Evolutionary conservation across 179 eudicot genomes (phyloP).

Genomic region (Heliamphora pulchella): DNA sequence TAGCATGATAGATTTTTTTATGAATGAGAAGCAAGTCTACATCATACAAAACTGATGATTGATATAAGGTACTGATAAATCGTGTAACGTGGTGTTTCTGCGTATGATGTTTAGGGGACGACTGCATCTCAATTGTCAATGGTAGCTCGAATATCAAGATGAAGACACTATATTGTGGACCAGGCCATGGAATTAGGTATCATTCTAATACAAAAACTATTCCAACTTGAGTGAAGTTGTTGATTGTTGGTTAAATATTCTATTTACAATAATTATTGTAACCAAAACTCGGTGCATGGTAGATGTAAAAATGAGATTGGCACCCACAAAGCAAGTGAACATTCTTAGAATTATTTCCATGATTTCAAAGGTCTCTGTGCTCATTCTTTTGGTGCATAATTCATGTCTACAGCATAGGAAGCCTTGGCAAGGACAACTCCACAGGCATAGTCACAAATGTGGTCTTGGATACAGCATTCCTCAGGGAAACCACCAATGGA

Average conservation of each 20-base stretch:
- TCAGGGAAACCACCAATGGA: slow-evolving; percentile 66
- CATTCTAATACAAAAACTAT: background rate
- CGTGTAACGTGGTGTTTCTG: background rate
- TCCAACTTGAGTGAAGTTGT: background rate
- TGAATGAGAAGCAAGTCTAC: background rate
- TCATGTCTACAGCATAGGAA: slow-evolving; percentile 60
- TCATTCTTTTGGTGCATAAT: slow-evolving; percentile 14
- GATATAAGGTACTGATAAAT: background rate
- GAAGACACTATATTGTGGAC: slow-evolving; percentile 79
- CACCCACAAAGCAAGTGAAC: background rate
- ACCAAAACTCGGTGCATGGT: background rate
- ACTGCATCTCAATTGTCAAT: slow-evolving; percentile 76
- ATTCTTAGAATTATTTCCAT: slow-evolving; percentile 3
- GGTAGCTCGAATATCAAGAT: slow-evolving; percentile 79
- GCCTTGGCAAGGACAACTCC: slow-evolving; percentile 77
- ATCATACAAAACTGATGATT: background rate
- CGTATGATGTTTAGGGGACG: slow-evolving; percentile 46
- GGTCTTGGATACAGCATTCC: slow-evolving; percentile 53
- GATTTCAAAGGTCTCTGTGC: background rate
- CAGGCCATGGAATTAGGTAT: slow-evolving; percentile 97
- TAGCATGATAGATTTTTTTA: background rate
- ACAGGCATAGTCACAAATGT: slow-evolving; percentile 59
- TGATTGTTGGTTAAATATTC: background rate
- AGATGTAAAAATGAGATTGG: background rate
- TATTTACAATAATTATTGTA: background rate